phyloP scores from a whole-genome alignment of 208 protist species.

The Herpetomonas muscarum region DNA sequence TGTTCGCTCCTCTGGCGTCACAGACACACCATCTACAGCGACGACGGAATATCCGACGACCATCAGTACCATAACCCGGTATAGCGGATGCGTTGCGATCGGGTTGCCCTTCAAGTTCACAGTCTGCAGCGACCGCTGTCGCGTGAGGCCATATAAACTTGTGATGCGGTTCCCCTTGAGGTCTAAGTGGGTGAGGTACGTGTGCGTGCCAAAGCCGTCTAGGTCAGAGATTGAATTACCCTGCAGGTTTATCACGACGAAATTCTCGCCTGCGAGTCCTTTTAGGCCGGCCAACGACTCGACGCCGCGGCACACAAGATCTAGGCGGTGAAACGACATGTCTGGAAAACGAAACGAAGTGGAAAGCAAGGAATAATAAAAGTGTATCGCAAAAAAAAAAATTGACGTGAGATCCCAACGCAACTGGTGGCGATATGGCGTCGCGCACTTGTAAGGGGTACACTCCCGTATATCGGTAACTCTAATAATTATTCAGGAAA shows the following conservation, averaged over 20 bases:
- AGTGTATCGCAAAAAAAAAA: too few relatives aligned
- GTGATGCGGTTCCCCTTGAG: constrained; percentile 54
- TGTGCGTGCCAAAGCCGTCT: constrained; percentile 73
- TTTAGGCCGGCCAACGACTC: constrained; percentile 46
- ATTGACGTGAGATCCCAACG: too few relatives aligned
- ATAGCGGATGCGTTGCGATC: constrained; percentile 58
- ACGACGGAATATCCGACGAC: constrained; percentile 61
- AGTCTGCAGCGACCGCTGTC: constrained; percentile 44
- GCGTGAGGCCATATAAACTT: constrained; percentile 63
- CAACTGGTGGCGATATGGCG: too few relatives aligned
- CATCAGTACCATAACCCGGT: constrained; percentile 74
- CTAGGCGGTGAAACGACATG: constrained; percentile 50
- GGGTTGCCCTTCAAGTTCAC: constrained; percentile 63
- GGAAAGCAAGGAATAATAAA: too few relatives aligned
- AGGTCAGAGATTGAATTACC: constrained; percentile 53
- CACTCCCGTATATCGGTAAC: too few relatives aligned
- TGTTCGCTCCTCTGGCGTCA: constrained; percentile 48
- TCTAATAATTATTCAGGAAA: too few relatives aligned
- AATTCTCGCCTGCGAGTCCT: constrained; percentile 30
- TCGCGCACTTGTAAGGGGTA: too few relatives aligned
- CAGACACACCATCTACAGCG: constrained; percentile 42
- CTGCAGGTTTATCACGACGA: constrained; percentile 57
- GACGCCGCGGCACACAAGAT: constrained; percentile 37
- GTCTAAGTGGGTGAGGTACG: constrained; percentile 49
- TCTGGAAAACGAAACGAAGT: too few relatives aligned